phyloP scores from a whole-genome alignment of 495 filamentous ascomycete genomes.

The Cercophora sp. region DNA sequence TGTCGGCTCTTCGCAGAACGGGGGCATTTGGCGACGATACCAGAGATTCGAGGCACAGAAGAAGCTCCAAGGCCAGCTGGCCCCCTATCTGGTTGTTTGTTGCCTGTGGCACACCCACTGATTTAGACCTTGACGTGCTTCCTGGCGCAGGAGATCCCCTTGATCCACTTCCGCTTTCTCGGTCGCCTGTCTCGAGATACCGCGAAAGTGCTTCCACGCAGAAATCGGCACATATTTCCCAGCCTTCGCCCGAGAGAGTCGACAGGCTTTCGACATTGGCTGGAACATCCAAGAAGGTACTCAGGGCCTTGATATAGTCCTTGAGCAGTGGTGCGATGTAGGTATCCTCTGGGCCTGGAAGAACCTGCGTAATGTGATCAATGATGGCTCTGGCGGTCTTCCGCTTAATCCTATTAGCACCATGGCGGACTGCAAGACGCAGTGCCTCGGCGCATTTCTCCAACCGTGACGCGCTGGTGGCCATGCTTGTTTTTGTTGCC shows the following conservation, averaged over 20 bases:
- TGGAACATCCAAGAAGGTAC: conserved; percentile 62
- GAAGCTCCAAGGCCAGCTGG: conserved; percentile 50
- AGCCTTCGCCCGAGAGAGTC: conserved; percentile 49
- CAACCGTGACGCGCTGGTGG: conserved; percentile 52
- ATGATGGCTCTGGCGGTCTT: conserved; percentile 75
- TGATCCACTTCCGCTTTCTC: conserved; percentile 23
- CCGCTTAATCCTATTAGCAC: conserved; percentile 60
- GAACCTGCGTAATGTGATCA: conserved; percentile 74
- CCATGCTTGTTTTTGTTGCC: conserved; percentile 40
- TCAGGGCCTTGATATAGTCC: conserved; percentile 75
- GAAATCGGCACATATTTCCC: conserved; percentile 66
- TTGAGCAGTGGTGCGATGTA: conserved; percentile 68
- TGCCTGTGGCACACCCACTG: conserved; percentile 11
- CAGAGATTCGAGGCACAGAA: conserved; percentile 65
- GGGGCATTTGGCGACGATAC: conserved; percentile 67
- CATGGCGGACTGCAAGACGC: conserved; percentile 64
- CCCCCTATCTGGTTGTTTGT: conserved; percentile 25
- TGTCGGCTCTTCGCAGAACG: conserved; percentile 53
- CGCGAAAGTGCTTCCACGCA: conserved; percentile 52
- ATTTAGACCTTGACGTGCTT: conserved; percentile 26
- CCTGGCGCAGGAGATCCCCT: conserved; percentile 43
- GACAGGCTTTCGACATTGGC: conserved; percentile 75
- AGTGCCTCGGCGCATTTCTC: conserved; percentile 67
- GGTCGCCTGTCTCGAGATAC: conserved; percentile 37
- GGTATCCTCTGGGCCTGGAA: conserved; percentile 58